phyloP scores from a whole-genome alignment of 1,139 yeast genomes.

The Trichomonascaceae sp. region DNA sequence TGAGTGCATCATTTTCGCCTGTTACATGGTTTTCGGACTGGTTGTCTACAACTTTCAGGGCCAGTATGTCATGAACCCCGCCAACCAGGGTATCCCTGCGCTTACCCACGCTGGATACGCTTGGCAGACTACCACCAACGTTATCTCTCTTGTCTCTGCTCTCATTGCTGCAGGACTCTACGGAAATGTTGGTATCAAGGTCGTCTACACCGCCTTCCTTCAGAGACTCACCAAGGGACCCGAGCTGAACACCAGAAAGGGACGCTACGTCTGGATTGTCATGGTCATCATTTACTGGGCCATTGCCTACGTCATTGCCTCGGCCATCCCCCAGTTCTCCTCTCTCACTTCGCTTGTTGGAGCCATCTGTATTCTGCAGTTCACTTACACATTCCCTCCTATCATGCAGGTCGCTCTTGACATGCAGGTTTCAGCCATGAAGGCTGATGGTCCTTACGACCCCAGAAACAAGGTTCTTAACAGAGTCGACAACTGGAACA shows the following conservation, averaged over 20 bases:
- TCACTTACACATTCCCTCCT: constrained; percentile 35
- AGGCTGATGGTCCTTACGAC: constrained; percentile 24
- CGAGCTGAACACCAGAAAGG: constrained; percentile 18
- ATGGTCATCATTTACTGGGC: constrained; percentile 32
- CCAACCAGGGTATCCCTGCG: constrained; percentile 29
- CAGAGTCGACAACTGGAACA: constrained; percentile 25
- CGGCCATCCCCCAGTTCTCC: constrained; percentile 42
- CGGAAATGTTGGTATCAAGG: constrained; percentile 34
- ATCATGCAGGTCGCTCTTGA: constrained; percentile 26
- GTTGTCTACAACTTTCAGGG: constrained; percentile 34
- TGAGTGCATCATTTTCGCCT: constrained; percentile 29
- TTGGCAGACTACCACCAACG: constrained; percentile 32
- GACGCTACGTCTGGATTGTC: constrained; percentile 27
- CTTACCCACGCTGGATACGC: constrained; percentile 17
- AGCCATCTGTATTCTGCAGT: constrained; percentile 35
- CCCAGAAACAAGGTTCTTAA: constrained; percentile 21
- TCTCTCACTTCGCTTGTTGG: constrained; percentile 38
- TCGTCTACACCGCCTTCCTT: constrained; percentile 28
- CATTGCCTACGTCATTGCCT: constrained; percentile 33
- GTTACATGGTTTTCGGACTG: constrained; percentile 30
- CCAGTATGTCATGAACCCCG: constrained; percentile 31
- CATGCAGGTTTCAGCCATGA: constrained; percentile 26
- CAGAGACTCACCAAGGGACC: constrained; percentile 26
- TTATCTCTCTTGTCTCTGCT: constrained; percentile 28
- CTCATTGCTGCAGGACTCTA: constrained; percentile 33